Conservation (phyloP, 805 yeast species). For the Candida railenensis region DNA sequence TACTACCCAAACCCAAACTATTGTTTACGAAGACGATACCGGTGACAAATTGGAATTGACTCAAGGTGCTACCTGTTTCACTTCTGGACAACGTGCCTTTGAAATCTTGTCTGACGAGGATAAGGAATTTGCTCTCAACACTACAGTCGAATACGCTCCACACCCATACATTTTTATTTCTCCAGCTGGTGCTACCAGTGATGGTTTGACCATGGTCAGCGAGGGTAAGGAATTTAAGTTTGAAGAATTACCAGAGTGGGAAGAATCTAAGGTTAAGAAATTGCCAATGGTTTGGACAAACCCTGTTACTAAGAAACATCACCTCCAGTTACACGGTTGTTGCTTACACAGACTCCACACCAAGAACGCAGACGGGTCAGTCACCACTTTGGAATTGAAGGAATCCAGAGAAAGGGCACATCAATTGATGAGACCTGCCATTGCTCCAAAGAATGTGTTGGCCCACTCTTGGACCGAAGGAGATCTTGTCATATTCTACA, state of each 20-base stretch:
- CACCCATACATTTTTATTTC: slow-evolving; percentile 88
- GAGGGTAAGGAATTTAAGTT: slow-evolving; percentile 72
- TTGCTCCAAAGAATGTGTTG: slow-evolving; percentile 68
- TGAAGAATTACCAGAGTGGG: slow-evolving; percentile 80
- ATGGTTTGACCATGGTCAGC: slow-evolving; percentile 81
- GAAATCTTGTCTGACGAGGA: slow-evolving; percentile 65
- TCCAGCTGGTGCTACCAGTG: slow-evolving; percentile 77
- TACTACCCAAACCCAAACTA: slow-evolving; percentile 56
- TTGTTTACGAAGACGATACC: slow-evolving; percentile 56
- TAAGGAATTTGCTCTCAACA: slow-evolving; percentile 67
- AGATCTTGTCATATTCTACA: slow-evolving; percentile 81
- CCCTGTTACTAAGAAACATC: slow-evolving; percentile 80
- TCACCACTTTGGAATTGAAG: slow-evolving; percentile 52
- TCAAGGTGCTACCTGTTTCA: slow-evolving; percentile 89
- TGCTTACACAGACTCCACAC: slow-evolving; percentile 68
- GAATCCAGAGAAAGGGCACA: slow-evolving; percentile 75
- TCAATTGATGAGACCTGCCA: slow-evolving; percentile 81
- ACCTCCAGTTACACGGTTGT: slow-evolving; percentile 85
- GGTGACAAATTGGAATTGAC: slow-evolving; percentile 65
- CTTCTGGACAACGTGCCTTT: slow-evolving; percentile 80
- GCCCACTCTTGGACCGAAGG: slow-evolving; percentile 84
- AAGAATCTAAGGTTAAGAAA: slow-evolving; percentile 68
- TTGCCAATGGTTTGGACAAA: slow-evolving; percentile 92
- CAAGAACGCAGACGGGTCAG: slow-evolving; percentile 51
- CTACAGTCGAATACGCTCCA: slow-evolving; percentile 88